phyloP scores from a whole-genome alignment of 1,284 basidiomycete genomes.

The Microbotryum saponariae region DNA sequence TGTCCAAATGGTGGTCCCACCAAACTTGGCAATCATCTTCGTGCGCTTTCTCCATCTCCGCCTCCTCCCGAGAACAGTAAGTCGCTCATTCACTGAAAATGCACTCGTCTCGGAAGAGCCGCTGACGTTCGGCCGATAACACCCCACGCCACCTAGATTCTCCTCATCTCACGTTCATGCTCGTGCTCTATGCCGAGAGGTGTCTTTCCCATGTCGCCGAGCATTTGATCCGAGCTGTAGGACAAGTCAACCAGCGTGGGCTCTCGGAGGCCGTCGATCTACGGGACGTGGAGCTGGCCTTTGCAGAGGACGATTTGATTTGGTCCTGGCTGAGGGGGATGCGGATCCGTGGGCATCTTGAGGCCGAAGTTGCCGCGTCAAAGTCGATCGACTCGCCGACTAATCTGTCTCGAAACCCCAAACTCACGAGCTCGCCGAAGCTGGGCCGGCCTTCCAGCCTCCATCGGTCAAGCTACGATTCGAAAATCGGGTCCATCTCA shows the following conservation, averaged over 20 bases:
- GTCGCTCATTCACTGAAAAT: not conserved
- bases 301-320: slow-evolving; percentile 16
- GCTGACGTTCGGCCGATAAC: not conserved
- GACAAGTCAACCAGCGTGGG: slow-evolving; percentile 8
- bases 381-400: not conserved
- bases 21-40: slow-evolving; percentile 5
- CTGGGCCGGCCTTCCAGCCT: not conserved
- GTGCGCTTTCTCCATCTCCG: slow-evolving; percentile 5
- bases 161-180: slow-evolving; percentile 17
- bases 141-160: not conserved
- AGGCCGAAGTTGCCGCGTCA: slow-evolving; percentile 3
- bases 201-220: slow-evolving; percentile 10
- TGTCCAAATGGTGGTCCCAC: slow-evolving; percentile 1
- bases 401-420: too few species aligned
- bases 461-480: not conserved
- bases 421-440: not conserved
- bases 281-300: slow-evolving; percentile 16
- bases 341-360: slow-evolving; percentile 9
- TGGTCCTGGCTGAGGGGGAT: slow-evolving; percentile 17
- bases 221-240: slow-evolving; percentile 18
- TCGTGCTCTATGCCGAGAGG: slow-evolving; percentile 24
- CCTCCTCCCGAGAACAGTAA: not conserved
- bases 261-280: slow-evolving; percentile 3
- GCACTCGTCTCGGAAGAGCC: not conserved
- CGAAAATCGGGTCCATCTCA: not conserved